Evolutionary conservation across 2,329 filamentous ascomycete species (phyloP).

Genomic region (Tolypocladium amazonense): DNA sequence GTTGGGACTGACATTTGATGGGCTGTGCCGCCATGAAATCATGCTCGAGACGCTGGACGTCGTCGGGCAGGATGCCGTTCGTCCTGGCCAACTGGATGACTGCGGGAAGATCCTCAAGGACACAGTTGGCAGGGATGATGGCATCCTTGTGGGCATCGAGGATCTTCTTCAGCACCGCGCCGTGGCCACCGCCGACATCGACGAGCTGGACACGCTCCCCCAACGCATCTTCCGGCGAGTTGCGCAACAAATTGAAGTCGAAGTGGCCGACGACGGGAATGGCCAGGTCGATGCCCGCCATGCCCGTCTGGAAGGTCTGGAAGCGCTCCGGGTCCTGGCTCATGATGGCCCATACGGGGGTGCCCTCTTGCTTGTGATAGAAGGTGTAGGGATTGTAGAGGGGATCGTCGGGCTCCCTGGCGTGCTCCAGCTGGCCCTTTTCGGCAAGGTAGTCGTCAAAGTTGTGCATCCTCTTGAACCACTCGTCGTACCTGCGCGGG

Average conservation of each 20-base stretch:
- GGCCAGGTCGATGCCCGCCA: conserved; percentile 20
- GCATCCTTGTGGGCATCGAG: conserved; percentile 14
- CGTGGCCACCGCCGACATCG: conserved; percentile 20
- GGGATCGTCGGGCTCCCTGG: conserved; percentile 16
- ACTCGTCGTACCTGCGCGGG: conserved; percentile 18
- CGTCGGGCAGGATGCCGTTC: conserved; percentile 8
- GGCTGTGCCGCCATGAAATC: conserved; percentile 19
- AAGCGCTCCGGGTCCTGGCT: conserved; percentile 17
- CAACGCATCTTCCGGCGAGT: conserved; percentile 6
- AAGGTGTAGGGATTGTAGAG: conserved; percentile 19
- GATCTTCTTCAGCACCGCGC: conserved; percentile 17
- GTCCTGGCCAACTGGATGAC: conserved; percentile 14
- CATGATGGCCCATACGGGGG: conserved; percentile 22
- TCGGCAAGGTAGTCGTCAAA: conserved; percentile 20
- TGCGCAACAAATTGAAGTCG: conserved; percentile 16
- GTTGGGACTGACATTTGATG: conserved; percentile 13
- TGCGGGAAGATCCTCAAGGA: conserved; percentile 16
- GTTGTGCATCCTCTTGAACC: conserved; percentile 20
- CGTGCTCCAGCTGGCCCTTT: conserved; percentile 7
- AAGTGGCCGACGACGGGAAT: conserved; percentile 21
- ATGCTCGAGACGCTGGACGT: conserved; percentile 12
- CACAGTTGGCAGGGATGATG: conserved; percentile 11
- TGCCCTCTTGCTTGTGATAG: conserved; percentile 20
- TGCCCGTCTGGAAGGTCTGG: conserved; percentile 17
- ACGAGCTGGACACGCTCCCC: conserved; percentile 14